Base-by-base conservation (phyloP, 2,329 filamentous ascomycete genomes). In the Geosmithia morbida region DNA sequence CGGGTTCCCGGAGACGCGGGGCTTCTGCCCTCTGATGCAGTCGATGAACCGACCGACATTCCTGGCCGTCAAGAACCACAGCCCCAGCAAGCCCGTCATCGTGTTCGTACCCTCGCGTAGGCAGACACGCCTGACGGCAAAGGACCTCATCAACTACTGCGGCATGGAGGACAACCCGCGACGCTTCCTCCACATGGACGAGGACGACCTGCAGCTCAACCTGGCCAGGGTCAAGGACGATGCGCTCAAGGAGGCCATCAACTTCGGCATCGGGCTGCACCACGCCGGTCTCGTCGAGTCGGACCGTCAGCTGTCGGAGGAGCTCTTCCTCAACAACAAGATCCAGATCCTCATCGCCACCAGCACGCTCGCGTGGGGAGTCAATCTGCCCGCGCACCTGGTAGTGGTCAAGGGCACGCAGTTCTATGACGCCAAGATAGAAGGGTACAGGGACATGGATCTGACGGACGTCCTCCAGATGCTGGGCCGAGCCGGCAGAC, bases 1-100 rank as follows among this genome's bases (percentile, higher is more conserved):
- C 61, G 94, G 92, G 0, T 98, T 98, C 60, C 89, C 92, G 0
- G 87, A 97, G 59, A 84, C 92, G 54, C 79, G 90, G 50, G 92
- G 92, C 0, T 98, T 98, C 68, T 97, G 90, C 57, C 88, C 92
- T 1, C 66, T 98, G 53, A 98, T 98, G 92, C 90, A 97, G 65
- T 94, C 88, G 0, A 98, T 98, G 92, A 98, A 98, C 59, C 77
- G 92, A 7, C 92, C 92, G 2, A 96, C 92, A 0, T 98, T 97
- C 65, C 69, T 97, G 30, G 92, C 92, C 0, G 92, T 98, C 63
- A 96, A 98, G 64, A 87, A 83, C 11, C 94, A 98, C 64, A 96
- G 89, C 41, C 92, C 94, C 1, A 83, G 88, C 47, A 97, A 98
- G 64, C 92, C 92, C 0, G 92, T 97, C 8, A 98, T 98, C 61